Conservation (phyloP, 805 yeast genomes). For the Starmerella ratchasimensis region DNA sequence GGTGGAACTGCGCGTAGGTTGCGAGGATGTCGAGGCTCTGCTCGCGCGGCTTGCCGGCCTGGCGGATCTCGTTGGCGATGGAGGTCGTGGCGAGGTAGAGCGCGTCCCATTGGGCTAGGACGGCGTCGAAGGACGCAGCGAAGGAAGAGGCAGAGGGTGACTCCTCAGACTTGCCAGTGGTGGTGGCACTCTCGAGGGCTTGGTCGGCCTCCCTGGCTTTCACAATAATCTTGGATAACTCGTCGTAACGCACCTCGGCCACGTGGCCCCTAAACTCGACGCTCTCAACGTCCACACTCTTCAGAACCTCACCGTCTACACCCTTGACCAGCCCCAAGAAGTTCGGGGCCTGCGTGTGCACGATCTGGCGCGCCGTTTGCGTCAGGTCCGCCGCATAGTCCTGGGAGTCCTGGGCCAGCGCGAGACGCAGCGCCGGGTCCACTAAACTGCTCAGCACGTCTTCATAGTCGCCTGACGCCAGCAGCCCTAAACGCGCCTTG, state of each 20-base stretch:
- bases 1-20: slow-evolving; percentile 61
- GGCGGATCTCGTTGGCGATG: slow-evolving; percentile 25
- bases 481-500: slow-evolving; percentile 40
- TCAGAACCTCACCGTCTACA: slow-evolving; percentile 22
- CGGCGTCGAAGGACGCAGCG: slow-evolving; percentile 24
- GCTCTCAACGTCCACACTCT: slow-evolving; percentile 15
- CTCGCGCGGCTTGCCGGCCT: slow-evolving; percentile 37
- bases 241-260: slow-evolving; percentile 56
- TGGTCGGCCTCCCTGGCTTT: slow-evolving; percentile 22
- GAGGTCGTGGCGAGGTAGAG: slow-evolving; percentile 1
- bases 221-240: slow-evolving; percentile 39
- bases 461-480: slow-evolving; percentile 33
- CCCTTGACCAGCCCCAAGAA: slow-evolving; percentile 30
- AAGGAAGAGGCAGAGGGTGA: too few relatives aligned
- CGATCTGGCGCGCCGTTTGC: slow-evolving; percentile 34
- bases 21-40: slow-evolving; percentile 60
- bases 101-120: slow-evolving; percentile 10
- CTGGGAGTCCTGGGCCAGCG: slow-evolving; percentile 33
- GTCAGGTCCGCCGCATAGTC: slow-evolving; percentile 27
- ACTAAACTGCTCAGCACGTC: slow-evolving; percentile 46
- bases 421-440: slow-evolving; percentile 52
- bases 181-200: slow-evolving; percentile 8
- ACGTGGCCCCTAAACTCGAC: slow-evolving; percentile 46
- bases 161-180: too few relatives aligned
- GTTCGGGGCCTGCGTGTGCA: slow-evolving; percentile 30